These are phyloP conservation scores for Mallotus japonicus DNA, from an alignment of 441 rosid genomes.

Conservation along the genomic window DNA sequence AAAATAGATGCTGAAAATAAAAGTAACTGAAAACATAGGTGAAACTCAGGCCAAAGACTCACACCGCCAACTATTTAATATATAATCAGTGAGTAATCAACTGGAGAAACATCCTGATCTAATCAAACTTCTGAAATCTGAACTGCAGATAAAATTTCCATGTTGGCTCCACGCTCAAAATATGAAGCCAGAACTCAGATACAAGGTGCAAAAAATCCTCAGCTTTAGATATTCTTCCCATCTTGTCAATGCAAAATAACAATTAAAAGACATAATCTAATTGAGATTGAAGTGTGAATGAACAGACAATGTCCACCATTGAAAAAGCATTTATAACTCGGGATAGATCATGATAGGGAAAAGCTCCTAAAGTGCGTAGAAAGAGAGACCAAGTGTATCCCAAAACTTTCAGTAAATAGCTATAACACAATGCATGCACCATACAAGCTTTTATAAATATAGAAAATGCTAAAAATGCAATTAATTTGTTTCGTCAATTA, in stretches of 20 bases:
- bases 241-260: neutral
- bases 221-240: neutral
- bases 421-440: neutral
- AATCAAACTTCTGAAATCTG: neutral
- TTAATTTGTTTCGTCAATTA: neutral
- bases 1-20: neutral
- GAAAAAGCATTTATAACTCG: neutral
- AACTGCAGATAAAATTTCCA: neutral
- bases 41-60: neutral
- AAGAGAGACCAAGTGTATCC: neutral
- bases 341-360: neutral
- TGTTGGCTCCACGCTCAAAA: neutral
- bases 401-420: neutral
- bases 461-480: neutral
- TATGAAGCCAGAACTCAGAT: neutral
- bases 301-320: neutral
- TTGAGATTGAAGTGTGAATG: constrained; percentile 1
- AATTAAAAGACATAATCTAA: neutral
- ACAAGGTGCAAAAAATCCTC: neutral
- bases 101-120: neutral
- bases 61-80: neutral
- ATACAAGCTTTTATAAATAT: neutral
- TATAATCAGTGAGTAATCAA: neutral
- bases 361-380: neutral
- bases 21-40: neutral